These are phyloP conservation scores for Trapa incisa DNA, from an alignment of 345 rosid genomes.

Conservation along the genomic window DNA sequence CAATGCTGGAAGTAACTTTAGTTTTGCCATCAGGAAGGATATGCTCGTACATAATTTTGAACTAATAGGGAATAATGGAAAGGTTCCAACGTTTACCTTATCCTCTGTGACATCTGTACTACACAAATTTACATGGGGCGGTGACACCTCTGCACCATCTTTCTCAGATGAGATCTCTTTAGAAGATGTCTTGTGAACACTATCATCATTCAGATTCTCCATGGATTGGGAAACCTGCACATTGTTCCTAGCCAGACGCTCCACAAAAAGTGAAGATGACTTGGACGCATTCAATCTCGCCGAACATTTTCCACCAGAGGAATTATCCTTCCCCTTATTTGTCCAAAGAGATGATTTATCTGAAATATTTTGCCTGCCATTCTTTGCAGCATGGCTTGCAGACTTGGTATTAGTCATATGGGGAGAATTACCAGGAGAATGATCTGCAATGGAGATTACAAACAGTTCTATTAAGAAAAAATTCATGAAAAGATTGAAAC, in stretches of 20 bases:
- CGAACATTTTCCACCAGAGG: slow-evolving; percentile 20
- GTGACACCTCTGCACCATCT: slow-evolving; percentile 10
- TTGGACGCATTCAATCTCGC: slow-evolving; percentile 14
- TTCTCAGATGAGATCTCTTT: slow-evolving; percentile 11
- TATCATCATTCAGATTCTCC: slow-evolving; percentile 15
- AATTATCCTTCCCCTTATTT: slow-evolving; percentile 10
- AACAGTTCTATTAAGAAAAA: background rate
- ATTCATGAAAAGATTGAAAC: background rate
- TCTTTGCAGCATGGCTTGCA: slow-evolving; percentile 15
- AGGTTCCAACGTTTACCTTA: slow-evolving; percentile 20
- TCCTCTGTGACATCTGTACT: slow-evolving; percentile 1
- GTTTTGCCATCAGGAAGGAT: slow-evolving; percentile 4
- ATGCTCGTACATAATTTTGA: background rate
- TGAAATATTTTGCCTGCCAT: slow-evolving; percentile 21
- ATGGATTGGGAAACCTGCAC: slow-evolving; percentile 11
- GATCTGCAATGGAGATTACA: slow-evolving; percentile 17
- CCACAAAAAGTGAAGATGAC: slow-evolving; percentile 15
- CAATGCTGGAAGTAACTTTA: background rate
- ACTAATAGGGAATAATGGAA: background rate
- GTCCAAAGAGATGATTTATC: slow-evolving; percentile 23
- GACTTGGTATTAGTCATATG: slow-evolving; percentile 16
- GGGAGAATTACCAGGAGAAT: slow-evolving; percentile 31
- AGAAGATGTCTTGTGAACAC: slow-evolving; percentile 9
- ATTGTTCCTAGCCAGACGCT: slow-evolving; percentile 21
- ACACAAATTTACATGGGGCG: slow-evolving; percentile 8